phyloP scores from a whole-genome alignment of 768 basidiomycete species.

The Dioszegia aurantiaca region DNA sequence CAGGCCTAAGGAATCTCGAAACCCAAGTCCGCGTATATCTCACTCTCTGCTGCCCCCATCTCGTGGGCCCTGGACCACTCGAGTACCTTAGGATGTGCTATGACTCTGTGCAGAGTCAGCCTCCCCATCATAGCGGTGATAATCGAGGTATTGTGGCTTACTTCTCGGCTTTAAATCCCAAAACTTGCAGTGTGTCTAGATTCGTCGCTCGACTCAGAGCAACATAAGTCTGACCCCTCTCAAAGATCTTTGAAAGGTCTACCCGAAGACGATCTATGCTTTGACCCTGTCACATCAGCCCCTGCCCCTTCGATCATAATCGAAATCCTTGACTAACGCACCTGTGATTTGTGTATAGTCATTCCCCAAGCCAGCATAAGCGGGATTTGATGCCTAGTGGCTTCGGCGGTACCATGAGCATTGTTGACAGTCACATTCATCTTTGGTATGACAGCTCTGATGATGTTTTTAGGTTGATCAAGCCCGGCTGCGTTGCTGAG shows the following conservation, averaged over 20 bases:
- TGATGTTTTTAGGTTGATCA: neutral
- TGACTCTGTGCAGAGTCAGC: constrained; percentile 27
- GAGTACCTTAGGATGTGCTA: constrained; percentile 36
- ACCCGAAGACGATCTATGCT: constrained; percentile 85
- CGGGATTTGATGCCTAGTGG: constrained; percentile 61
- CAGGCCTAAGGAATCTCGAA: too few relatives aligned
- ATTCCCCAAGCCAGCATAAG: constrained; percentile 72
- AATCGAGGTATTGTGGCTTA: constrained; percentile 6
- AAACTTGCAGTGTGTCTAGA: constrained; percentile 44
- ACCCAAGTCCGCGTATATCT: neutral
- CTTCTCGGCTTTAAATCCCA: constrained; percentile 29
- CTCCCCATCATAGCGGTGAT: too few relatives aligned
- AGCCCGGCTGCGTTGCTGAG: neutral
- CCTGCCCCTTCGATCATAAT: neutral
- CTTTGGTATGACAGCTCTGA: constrained; percentile 23
- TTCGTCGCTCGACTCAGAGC: constrained; percentile 48
- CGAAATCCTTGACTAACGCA: neutral
- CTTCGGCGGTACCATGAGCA: constrained; percentile 31
- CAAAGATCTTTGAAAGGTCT: constrained; percentile 83
- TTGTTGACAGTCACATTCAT: constrained; percentile 40
- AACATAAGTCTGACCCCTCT: constrained; percentile 50
- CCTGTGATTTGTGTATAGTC: constrained; percentile 24
- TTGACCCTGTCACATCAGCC: constrained; percentile 29
- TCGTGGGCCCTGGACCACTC: constrained; percentile 36
- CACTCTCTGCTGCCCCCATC: constrained; percentile 28